Conservation (phyloP, 495 filamentous ascomycete species). For the Parathielavia appendiculata region DNA sequence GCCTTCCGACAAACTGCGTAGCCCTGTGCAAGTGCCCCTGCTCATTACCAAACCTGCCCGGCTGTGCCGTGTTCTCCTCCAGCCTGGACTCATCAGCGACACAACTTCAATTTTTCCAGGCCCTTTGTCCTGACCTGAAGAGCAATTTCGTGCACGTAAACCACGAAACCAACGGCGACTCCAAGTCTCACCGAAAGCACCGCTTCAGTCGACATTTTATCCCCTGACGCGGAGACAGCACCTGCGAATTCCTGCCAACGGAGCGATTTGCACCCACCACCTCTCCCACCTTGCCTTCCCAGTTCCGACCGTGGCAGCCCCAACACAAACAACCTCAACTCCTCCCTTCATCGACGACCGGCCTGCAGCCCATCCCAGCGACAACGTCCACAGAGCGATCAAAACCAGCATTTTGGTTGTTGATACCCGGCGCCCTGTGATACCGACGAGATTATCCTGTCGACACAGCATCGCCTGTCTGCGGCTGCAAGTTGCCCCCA, state of each 20-base stretch:
- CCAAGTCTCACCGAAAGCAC: slow-evolving; percentile 28
- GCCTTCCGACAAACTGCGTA: slow-evolving; percentile 12
- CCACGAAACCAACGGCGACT: slow-evolving; percentile 26
- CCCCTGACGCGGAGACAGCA: slow-evolving; percentile 26
- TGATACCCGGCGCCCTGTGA: slow-evolving; percentile 19
- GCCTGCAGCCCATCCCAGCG: slow-evolving; percentile 11
- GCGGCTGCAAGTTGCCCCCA: slow-evolving; percentile 21
- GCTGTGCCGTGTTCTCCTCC: slow-evolving; percentile 25
- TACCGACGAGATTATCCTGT: slow-evolving; percentile 17
- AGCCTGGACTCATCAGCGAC: slow-evolving; percentile 24
- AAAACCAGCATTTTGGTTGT: slow-evolving; percentile 16
- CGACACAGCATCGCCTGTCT: slow-evolving; percentile 19
- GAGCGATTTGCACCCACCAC: slow-evolving; percentile 22
- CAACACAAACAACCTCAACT: slow-evolving; percentile 19
- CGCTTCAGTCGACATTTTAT: slow-evolving; percentile 18
- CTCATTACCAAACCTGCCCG: slow-evolving; percentile 20
- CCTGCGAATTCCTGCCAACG: slow-evolving; percentile 29
- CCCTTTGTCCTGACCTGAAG: slow-evolving; percentile 24
- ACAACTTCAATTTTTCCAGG: slow-evolving; percentile 25
- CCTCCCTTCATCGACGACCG: slow-evolving; percentile 15
- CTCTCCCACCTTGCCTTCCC: slow-evolving; percentile 22
- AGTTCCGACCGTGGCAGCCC: slow-evolving; percentile 27
- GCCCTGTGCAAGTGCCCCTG: slow-evolving; percentile 19
- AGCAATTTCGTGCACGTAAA: slow-evolving; percentile 25
- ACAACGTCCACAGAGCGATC: slow-evolving; percentile 17